A percentile compares a stretch with the other conserved stretches of the same genome.
These are phyloP conservation scores for Diaporthe sp. DNA, from an alignment of 2,329 filamentous ascomycete genomes.

Conservation along the genomic window DNA sequence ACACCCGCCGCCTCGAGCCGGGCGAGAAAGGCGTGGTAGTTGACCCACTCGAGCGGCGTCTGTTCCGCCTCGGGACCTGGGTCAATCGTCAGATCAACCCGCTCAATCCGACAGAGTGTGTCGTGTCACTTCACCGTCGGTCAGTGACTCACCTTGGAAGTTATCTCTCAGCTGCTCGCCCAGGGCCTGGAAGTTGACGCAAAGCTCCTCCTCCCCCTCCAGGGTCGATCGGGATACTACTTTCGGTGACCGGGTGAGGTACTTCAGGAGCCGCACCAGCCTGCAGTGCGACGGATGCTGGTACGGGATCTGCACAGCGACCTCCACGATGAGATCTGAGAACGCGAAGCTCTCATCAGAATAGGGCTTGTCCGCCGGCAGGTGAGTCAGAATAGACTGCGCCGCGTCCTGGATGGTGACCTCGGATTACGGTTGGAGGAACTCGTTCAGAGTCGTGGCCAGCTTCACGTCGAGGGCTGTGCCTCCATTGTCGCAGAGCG, in stretches of 20 bases:
- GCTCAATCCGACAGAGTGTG: neutral
- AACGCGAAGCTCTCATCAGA: neutral
- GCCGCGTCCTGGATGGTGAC: neutral
- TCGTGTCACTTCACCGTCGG: neutral
- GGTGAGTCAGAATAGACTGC: neutral
- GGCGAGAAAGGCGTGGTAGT: slow-evolving; percentile 20
- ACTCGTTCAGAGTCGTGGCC: neutral
- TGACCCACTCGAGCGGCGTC: neutral
- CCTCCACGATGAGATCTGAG: neutral
- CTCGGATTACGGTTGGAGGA: neutral
- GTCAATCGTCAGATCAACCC: neutral
- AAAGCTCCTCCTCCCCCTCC: neutral
- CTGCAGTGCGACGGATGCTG: neutral
- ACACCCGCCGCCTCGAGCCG: neutral
- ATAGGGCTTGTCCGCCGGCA: neutral
- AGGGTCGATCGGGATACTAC: neutral
- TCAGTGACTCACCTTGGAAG: neutral
- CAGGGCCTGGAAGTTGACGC: neutral
- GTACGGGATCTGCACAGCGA: neutral
- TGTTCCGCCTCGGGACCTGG: slow-evolving; percentile 1
- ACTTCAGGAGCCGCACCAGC: neutral
- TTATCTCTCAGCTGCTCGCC: slow-evolving; percentile 3
- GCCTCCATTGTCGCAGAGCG: neutral
- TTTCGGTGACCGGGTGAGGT: slow-evolving; percentile 5
- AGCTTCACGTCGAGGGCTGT: neutral